Evolutionary conservation across 2,329 filamentous ascomycete species (phyloP), one percentile per base, ranked within the genome.

Genomic region (Diaporthe nobilis): DNA sequence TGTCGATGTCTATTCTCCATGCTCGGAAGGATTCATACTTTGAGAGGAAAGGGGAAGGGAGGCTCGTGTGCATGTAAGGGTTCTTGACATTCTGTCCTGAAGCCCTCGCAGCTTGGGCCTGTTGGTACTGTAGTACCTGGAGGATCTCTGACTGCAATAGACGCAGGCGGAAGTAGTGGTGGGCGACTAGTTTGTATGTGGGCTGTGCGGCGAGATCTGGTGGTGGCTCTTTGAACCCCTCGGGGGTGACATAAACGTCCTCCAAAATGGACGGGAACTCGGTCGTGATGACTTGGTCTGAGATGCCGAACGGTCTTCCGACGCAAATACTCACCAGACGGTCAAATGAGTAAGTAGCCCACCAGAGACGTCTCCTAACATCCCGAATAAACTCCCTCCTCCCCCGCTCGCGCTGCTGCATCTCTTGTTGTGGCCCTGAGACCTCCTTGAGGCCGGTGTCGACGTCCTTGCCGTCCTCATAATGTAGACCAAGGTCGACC

Each of bases 341-440:
- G 84, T 98, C 96, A 73, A 98, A 92, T 7, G 95, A 96, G 84
- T 98, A 98, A 2, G 96, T 96, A 85, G 95, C 98, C 96, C 97
- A 98, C 95, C 96, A 98, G 20, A 98, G 87, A 44, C 96, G 91
- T 74, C 96, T 90, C 71, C 95, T 92, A 77, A 98, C 89, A 83
- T 98, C 97, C 72, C 96, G 92, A 53, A 95, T 89, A 90, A 95
- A 98, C 83, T 98, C 92, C 75, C 94, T 90, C 67, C 94, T 90
- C 88, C 83, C 93, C 84, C 87, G 94, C 88, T 84, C 88, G 81
- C 85, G 83, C 77, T 80, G 84, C 78, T 80, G 83, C 73, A 78
- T 81, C 79, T 80, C 82, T n/a, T 82, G 82, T 6, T 81, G 79
- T 68, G 86, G 85, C 12, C 87, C 81, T 22, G 82, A 79, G 77